Percentiles rank a stretch among this genome's conserved stretches.
phyloP scores from a whole-genome alignment of 306 rosid genomes.

The Corylus heterophylla region DNA sequence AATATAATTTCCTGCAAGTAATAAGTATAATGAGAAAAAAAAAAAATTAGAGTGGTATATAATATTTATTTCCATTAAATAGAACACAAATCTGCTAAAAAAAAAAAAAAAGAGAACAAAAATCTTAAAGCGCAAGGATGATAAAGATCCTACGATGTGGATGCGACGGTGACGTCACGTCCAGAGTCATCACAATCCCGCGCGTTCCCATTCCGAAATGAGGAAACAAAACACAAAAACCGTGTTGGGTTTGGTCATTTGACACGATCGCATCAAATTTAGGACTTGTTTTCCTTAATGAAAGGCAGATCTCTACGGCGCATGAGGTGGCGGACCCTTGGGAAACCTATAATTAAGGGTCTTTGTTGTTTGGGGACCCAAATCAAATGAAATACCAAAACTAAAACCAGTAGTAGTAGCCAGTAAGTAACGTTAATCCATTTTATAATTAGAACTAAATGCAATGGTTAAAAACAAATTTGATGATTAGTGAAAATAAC shows the following conservation, averaged over 20 bases:
- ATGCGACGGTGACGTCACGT: not conserved
- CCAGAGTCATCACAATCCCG: not conserved
- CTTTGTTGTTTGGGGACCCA: too few relatives aligned
- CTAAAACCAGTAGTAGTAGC: too few relatives aligned
- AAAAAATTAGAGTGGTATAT: too few relatives aligned
- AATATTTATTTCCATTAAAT: too few relatives aligned
- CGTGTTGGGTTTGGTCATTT: not conserved
- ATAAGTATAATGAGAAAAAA: too few relatives aligned
- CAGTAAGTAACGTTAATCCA: too few relatives aligned
- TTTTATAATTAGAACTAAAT: too few relatives aligned
- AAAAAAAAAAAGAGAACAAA: too few relatives aligned
- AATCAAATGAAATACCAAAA: not conserved
- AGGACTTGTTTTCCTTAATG: not conserved
- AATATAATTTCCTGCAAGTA: too few relatives aligned
- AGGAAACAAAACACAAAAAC: not conserved
- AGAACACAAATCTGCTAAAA: too few relatives aligned
- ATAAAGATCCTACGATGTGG: not conserved
- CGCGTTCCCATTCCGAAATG: not conserved
- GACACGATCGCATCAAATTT: not conserved
- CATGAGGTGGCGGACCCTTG: not conserved
- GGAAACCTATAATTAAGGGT: too few relatives aligned
- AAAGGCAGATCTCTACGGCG: not conserved
- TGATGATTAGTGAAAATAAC: not conserved
- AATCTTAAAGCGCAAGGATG: not conserved
- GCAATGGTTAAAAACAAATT: too few relatives aligned